Base-by-base conservation (phyloP, 495 filamentous ascomycete genomes). In the Achaetomiella virescens region DNA sequence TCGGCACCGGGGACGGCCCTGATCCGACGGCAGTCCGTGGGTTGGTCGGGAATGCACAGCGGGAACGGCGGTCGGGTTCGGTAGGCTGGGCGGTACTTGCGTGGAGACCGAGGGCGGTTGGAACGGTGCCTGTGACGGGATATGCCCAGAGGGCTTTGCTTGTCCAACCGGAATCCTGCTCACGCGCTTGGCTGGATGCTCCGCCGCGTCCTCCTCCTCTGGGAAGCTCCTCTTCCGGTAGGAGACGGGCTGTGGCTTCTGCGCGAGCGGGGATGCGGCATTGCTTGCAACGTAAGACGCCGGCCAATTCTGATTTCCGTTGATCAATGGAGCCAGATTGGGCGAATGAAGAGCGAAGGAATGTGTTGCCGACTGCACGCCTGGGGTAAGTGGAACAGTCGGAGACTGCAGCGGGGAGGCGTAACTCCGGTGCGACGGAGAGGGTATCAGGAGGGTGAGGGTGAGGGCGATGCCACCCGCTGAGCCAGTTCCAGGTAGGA, bases 101-200 rank as follows among this genome's bases (percentile, higher is more conserved):
- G 71, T 60, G 1, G 69, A 65, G 37, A 75, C 62, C 6, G 66
- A 55, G 12, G 70, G 60, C 50, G 69, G 59, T 25, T 59, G 51
- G 37, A 25, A 3, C 12, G 44, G 17, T 4, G 49, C 18, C 35
- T 66, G 66, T 9, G 52, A 50, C 8, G 54, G 46, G 25, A 51
- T 12, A 22, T 51, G 57, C 9, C 20, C 22, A 35, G 48, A 43
- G 12, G 52, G 24, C 18, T 45, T 22, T 7, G 18, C 66, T 65
- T 55, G 48, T 46, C 58, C 46, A 48, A 40, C 66, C 52, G 55
- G 61, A 53, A 65, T 50, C 58, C 61, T 68, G 68, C 66, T 75
- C 52, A 75, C 48, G 55, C 87, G 77, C 74, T 95, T 95, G 10
- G 84, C 70, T 10, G 87, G 81, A 18, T 84, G 85, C 52, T 92